Conservation (phyloP, 768 basidiomycete species). For the Pleurotus giganteus region DNA sequence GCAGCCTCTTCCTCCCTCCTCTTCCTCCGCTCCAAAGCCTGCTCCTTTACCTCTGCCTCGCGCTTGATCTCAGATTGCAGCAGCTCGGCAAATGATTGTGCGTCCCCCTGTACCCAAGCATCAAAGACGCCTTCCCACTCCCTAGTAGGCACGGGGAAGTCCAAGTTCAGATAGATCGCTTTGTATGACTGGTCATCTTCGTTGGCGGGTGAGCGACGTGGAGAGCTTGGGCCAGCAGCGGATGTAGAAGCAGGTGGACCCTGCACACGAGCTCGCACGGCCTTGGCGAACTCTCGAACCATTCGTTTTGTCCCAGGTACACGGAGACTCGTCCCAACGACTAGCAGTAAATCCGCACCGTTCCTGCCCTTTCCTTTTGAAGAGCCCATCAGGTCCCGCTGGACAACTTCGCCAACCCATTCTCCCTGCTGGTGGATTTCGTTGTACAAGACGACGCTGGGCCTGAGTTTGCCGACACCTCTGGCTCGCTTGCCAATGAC, state of each 20-base stretch:
- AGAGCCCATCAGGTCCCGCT: conserved; percentile 73
- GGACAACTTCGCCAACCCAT: conserved; percentile 80
- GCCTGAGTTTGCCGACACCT: conserved; percentile 77
- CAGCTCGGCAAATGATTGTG: conserved; percentile 70
- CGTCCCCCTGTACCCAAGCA: conserved; percentile 85
- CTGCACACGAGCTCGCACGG: conserved; percentile 52
- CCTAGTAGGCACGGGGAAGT: conserved; percentile 79
- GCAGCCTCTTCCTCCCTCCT: conserved; percentile 49
- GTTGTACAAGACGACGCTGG: conserved; percentile 89
- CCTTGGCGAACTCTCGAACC: conserved; percentile 84
- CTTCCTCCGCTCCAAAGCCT: conserved; percentile 52
- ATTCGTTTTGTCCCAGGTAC: conserved; percentile 92
- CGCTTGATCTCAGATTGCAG: conserved; percentile 58
- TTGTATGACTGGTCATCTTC: conserved; percentile 52
- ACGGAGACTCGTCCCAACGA: conserved; percentile 86
- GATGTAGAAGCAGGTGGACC: conserved; percentile 27
- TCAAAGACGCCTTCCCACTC: conserved; percentile 94
- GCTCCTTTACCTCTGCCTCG: conserved; percentile 52
- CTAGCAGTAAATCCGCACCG: conserved; percentile 80
- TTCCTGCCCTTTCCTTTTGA: conserved; percentile 65
- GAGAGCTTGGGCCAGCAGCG: conserved; percentile 45
- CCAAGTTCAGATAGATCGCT: conserved; percentile 81
- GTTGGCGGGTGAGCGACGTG: conserved; percentile 42
- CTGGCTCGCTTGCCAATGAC: conserved; percentile 76
- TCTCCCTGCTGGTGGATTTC: conserved; percentile 87